Evolutionary conservation across 495 filamentous ascomycete genomes (phyloP).

Genomic region (Copromyces sp.): DNA sequence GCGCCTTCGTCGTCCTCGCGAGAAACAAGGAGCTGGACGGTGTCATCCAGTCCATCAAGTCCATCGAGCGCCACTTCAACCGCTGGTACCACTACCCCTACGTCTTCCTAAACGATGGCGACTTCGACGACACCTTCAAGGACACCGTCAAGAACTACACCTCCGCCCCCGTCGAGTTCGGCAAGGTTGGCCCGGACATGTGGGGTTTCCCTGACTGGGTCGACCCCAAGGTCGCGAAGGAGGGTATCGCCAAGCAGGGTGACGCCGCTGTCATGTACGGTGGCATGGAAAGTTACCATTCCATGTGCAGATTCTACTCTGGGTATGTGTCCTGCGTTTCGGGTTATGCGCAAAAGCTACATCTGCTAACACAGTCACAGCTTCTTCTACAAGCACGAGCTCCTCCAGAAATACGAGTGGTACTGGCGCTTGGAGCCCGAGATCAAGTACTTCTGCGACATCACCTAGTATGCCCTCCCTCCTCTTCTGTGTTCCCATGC

Average conservation of each 20-base stretch:
- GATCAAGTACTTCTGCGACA: conserved; percentile 99
- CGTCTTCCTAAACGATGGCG: conserved; percentile 96
- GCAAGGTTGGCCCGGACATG: conserved; percentile 80
- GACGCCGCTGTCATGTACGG: conserved; percentile 99
- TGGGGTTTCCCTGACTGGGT: conserved; percentile 99
- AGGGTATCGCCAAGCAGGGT: conserved; percentile 90
- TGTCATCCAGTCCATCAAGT: conserved; percentile 93
- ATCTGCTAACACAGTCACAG: conserved; percentile 34
- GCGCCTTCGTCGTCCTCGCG: conserved; percentile 90
- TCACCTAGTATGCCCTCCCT: conserved; percentile 75
- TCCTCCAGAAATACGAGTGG: conserved; percentile 96
- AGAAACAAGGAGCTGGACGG: conserved; percentile 95
- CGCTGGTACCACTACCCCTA: conserved; percentile 98
- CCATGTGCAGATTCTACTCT: conserved; percentile 98
- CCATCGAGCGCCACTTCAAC: conserved; percentile 98
- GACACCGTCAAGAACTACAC: conserved; percentile 85
- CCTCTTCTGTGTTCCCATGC: conserved; percentile 1
- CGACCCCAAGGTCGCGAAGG: conserved; percentile 83
- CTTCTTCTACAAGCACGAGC: conserved; percentile 95
- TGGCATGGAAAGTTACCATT: conserved; percentile 97
- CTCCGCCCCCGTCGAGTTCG: conserved; percentile 77
- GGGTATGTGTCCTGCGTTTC: conserved; percentile 45
- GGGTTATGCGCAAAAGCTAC: not conserved
- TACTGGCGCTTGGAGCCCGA: conserved; percentile 99
- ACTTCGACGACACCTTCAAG: conserved; percentile 91